Evolutionary conservation across 345 rosid species (phyloP), one percentile per base, ranked within the genome.

Genomic region (Citrus medica): DNA sequence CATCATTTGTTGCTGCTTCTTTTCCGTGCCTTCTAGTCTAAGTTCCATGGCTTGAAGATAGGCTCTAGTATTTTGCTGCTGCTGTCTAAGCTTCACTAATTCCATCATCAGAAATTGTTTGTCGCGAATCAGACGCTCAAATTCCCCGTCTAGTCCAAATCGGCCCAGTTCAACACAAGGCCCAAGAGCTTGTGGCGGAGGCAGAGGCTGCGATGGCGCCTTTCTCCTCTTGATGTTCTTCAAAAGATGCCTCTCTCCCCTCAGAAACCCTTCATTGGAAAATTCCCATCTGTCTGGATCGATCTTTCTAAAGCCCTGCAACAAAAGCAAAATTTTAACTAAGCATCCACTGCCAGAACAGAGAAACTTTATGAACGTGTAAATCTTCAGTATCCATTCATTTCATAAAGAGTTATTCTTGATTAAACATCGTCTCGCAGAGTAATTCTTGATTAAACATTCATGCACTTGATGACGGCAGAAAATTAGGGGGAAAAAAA

Each of bases 1-100:
- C 97, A 95, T 93, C 97, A 93, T 93, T 65, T 92, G 95, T 67
- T 81, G 90, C 89, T 95, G 98, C 83, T 92, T 93, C 81, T 72
- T 76, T 84, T 95, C 97, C n/a, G 90, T 87, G 55, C 89, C 85
- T 37, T 87, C 87, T 2, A 95, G 75, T 84, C 93, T 88, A 72
- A 88, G 85, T 65, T 95, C 97, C 91, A 92, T 85, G 46, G 85
- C 84, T 38, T 89, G 90, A 79, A 95, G 82, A 79, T 82, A 84
- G 7, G 83, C 81, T 80, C 86, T 87, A 1, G 94, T 89, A 59
- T 69, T 88, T 87, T 89, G 95, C 60, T 92, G 95, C 79, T 92
- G 90, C 59, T 90, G 90, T 62, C 91, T 86, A 6, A 95, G 89
- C 84, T 85, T 92, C 85, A 90, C 88, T 37, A 93, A 73, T 74